Evolutionary conservation across 2,329 filamentous ascomycete genomes (phyloP).

Genomic region (Hypoxylon sp.): DNA sequence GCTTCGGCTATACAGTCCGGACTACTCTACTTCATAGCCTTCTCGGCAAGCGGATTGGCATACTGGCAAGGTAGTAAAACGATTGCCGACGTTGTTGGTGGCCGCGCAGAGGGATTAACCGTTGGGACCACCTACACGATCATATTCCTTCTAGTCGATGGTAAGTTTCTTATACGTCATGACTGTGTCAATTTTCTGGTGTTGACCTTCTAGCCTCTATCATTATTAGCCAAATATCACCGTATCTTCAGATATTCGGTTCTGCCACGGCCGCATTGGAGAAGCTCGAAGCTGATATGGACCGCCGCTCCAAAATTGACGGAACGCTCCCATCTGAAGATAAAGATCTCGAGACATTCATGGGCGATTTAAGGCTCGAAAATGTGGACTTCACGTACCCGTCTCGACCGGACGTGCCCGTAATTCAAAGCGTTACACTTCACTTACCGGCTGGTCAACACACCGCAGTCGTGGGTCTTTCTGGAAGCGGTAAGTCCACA

Average conservation of each 20-base stretch:
- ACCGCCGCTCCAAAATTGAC: slow-evolving; percentile 60
- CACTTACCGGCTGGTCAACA: slow-evolving; percentile 53
- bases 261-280: slow-evolving; percentile 65
- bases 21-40: slow-evolving; percentile 75
- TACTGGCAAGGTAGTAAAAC: slow-evolving; percentile 71
- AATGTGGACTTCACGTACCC: slow-evolving; percentile 56
- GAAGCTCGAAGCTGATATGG: slow-evolving; percentile 67
- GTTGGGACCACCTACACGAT: slow-evolving; percentile 70
- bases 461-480: slow-evolving; percentile 64
- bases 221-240: slow-evolving; percentile 69
- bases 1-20: slow-evolving; percentile 68
- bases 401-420: slow-evolving; percentile 51
- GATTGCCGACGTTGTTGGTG: slow-evolving; percentile 56
- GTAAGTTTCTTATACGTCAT: slow-evolving; percentile 46
- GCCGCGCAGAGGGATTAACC: slow-evolving; percentile 51
- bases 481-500: slow-evolving; percentile 62
- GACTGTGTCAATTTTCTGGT: slow-evolving; percentile 42
- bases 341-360: slow-evolving; percentile 61
- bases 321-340: slow-evolving; percentile 56
- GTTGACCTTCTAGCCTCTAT: slow-evolving; percentile 63
- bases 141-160: slow-evolving; percentile 72
- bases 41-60: slow-evolving; percentile 71
- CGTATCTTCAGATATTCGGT: slow-evolving; percentile 70
- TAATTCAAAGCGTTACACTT: slow-evolving; percentile 52
- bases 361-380: slow-evolving; percentile 52